Evolutionary conservation across 1,284 basidiomycete genomes (phyloP).

Genomic region (Leccinum cinnamomeum): DNA sequence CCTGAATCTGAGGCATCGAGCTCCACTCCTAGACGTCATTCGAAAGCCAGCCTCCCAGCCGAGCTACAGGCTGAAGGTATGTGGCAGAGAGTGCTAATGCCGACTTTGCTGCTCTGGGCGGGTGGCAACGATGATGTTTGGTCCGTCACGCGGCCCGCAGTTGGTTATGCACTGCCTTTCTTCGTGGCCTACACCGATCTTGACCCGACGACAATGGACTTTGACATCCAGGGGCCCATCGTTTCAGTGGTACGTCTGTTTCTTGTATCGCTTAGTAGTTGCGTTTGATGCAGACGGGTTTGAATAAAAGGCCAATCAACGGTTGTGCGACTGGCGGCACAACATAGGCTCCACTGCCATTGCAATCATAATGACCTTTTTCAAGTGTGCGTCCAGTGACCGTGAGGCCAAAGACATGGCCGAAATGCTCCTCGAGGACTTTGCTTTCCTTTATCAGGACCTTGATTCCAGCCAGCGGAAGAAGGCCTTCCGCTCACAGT

Average conservation of each 20-base stretch:
- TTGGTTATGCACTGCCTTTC: not conserved
- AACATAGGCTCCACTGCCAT: not conserved
- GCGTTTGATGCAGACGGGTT: not conserved
- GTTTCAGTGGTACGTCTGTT: not conserved
- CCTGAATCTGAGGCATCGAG: not conserved
- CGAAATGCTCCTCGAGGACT: not conserved
- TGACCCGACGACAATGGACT: not conserved
- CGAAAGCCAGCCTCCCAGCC: not conserved
- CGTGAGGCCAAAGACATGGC: not conserved
- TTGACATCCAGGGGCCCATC: not conserved
- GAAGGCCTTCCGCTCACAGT: not conserved
- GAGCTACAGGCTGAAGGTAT: not conserved
- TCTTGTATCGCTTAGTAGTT: not conserved
- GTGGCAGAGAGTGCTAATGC: slow-evolving; percentile 1
- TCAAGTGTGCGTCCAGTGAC: not conserved
- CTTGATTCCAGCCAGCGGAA: not conserved
- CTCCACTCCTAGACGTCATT: not conserved
- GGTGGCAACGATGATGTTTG: slow-evolving; percentile 5
- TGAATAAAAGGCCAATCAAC: not conserved
- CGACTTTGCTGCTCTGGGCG: slow-evolving; percentile 1
- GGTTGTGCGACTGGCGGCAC: not conserved
- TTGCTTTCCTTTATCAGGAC: not conserved
- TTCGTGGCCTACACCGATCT: not conserved
- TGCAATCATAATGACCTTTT: not conserved
- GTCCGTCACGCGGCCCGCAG: not conserved